Evolutionary conservation across 805 yeast species (phyloP).

Genomic region (Candida lessepsii): DNA sequence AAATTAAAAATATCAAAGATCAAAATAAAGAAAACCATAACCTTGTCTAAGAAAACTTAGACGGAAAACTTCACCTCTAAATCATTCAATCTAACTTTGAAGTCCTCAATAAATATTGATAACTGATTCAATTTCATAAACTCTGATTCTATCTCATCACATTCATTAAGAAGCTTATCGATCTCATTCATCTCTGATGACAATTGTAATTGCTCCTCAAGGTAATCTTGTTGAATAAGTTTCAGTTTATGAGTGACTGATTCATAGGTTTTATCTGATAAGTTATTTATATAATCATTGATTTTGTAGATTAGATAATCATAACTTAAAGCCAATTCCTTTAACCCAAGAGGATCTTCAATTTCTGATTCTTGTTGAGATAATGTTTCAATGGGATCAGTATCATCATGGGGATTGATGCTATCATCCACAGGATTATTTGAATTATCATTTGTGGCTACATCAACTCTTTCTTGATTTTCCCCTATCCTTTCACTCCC

Average conservation of each 20-base stretch:
- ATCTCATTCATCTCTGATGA: constrained; percentile 41
- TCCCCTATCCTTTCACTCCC: no score
- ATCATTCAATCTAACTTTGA: constrained; percentile 32
- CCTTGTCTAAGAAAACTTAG: no score
- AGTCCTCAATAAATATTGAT: constrained; percentile 39
- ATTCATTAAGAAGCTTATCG: constrained; percentile 39
- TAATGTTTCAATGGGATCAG: no score
- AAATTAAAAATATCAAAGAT: constrained; percentile 1
- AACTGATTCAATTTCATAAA: constrained; percentile 55
- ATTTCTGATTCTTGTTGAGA: background rate
- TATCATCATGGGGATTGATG: no score
- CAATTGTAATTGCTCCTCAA: constrained; percentile 25
- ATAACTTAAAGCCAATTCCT: constrained; percentile 56
- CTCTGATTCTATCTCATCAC: constrained; percentile 51
- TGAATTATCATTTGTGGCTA: background rate
- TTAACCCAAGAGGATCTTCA: constrained; percentile 64
- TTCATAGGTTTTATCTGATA: constrained; percentile 41
- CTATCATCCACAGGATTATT: no score
- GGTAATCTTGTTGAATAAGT: constrained; percentile 23
- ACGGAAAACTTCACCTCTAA: constrained; percentile 28
- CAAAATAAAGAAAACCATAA: no score
- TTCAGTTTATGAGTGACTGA: constrained; percentile 33
- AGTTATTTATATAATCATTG: constrained; percentile 49
- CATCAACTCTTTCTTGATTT: no score
- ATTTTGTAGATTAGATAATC: constrained; percentile 67